Evolutionary conservation across 345 rosid genomes (phyloP), one percentile per base, ranked within the genome.

Genomic region (Murraya paniculata): DNA sequence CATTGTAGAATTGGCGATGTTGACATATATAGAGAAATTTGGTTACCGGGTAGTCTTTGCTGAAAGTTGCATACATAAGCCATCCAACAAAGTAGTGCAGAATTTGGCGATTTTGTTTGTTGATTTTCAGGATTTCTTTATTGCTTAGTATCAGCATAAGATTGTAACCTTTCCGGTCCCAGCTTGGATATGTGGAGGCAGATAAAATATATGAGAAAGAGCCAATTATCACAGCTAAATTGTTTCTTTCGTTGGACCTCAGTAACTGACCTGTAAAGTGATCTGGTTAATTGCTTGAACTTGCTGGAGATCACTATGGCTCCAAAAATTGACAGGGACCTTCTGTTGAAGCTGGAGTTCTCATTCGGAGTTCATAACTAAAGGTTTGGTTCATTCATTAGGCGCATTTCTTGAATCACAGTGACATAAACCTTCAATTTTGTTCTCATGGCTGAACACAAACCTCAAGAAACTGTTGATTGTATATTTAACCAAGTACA

Each of bases 161-260:
- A 68, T 50, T 19, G 56, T 33, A 77, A 82, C 77, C 65, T n/a
- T 7, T 75, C 7, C 24, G 83, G 83, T 61, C 79, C 83, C 82
- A 75, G 58, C 78, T 67, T 73, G 79, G 77, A 57, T 27, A 31
- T 28, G 72, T 39, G 35, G 50, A 77, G 69, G 80, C 73, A 39
- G 27, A 65, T 35, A 73, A 65, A 45, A 64, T 56, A 73, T 19
- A 59, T 21, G 50, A 64, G 71, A 36, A 77, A 73, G 45, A 41
- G 65, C 81, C 75, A 59, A 35, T 11, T 25, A 22, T 36, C 74
- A 64, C 60, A n/a, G 65, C n/a, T 13, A 28, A 60, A 19, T 35
- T 74, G 70, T 71, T 18, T 64, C 50, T 41, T 68, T 55, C 5
- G 28, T 53, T 78, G 11, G 65, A 65, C 65, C 65, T 19, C 39